phyloP scores from a whole-genome alignment of 495 filamentous ascomycete species.

The Mycothermus thermophilus region DNA sequence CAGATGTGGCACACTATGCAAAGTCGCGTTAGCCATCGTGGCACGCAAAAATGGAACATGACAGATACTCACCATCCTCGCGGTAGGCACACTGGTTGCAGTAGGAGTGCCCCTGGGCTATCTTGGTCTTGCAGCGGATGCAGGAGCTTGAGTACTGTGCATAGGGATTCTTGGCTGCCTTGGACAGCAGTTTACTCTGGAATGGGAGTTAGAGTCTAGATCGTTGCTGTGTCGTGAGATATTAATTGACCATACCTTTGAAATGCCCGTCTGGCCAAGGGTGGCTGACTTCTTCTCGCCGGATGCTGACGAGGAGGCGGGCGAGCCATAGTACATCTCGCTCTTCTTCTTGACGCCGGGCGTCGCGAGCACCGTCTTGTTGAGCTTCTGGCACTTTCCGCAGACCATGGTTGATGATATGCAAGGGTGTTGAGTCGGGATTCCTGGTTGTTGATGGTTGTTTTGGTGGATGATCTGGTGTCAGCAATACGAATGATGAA shows the following conservation, averaged over 20 bases:
- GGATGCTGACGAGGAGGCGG: conserved; percentile 30
- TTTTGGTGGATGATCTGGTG: not conserved
- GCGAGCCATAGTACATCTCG: conserved; percentile 59
- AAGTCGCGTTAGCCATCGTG: conserved; percentile 10
- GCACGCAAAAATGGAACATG: not conserved
- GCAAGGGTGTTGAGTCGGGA: not conserved
- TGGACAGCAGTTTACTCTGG: conserved; percentile 54
- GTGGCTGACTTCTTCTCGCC: conserved; percentile 35
- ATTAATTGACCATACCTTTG: conserved; percentile 26
- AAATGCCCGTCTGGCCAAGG: conserved; percentile 40
- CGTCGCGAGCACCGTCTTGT: conserved; percentile 52
- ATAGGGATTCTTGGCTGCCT: conserved; percentile 56
- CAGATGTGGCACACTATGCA: conserved; percentile 50
- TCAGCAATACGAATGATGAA: not conserved
- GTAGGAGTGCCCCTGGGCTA: conserved; percentile 45
- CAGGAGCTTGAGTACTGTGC: conserved; percentile 50
- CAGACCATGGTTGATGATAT: conserved; percentile 39
- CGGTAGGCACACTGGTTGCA: conserved; percentile 58
- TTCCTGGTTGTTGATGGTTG: too few relatives aligned
- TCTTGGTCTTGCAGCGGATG: conserved; percentile 49
- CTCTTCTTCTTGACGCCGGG: conserved; percentile 56
- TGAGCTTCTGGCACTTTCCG: conserved; percentile 49
- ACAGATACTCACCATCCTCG: conserved; percentile 37
- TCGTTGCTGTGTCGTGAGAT: conserved; percentile 16
- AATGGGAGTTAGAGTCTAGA: too few relatives aligned